Evolutionary conservation across 768 basidiomycete species (phyloP), one percentile per base, ranked within the genome.

Genomic region (Vishniacozyma victoriae): DNA sequence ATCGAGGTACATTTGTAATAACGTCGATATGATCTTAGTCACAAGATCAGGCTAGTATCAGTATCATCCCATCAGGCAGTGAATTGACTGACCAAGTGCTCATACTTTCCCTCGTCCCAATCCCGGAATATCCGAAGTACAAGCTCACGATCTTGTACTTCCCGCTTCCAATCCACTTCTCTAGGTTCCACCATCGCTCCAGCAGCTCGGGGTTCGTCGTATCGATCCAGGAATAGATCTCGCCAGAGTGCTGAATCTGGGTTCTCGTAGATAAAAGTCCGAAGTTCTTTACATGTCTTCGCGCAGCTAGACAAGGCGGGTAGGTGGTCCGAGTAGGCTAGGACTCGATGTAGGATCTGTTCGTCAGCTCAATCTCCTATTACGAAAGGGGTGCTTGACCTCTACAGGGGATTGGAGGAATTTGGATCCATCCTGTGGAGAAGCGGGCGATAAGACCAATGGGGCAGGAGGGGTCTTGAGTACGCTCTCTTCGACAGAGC

Each of bases 211-310:
- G 68, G 68, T 52, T 70, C 59, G 35, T 70, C 68, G 46, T 62
- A 67, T 25, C 51, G 31, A 40, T 54, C 38, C 1, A 56, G 48
- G 33, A 59, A 55, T 23, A 70, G 52, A 39, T 67, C 57, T 9
- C 65, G 49, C 68, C 68, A 70, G 6, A 70, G 45, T 14, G 63
- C 54, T 47, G 52, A 46, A 29, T 70, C 64, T 14, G 62, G 54
- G 36, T 62, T 57, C 64, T 61, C 55, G 46, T 67, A 70, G 35
- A 70, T 60, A 31, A 60, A 57, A 18, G 55, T 50, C 45, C 59
- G 37, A 12, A 70, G 51, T 22, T 62, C 52, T 29, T 43, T 31
- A 36, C 68, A 70, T 2, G 59, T 57, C 43, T 55, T 52, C 5
- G 68, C 68, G 12, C 48, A 55, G 14, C 35, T 36, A 3, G 63